Percentiles rank a stretch among this genome's conserved stretches.
Evolutionary conservation across 2,329 filamentous ascomycete species (phyloP).

Genomic region (Cladosporium sp.): DNA sequence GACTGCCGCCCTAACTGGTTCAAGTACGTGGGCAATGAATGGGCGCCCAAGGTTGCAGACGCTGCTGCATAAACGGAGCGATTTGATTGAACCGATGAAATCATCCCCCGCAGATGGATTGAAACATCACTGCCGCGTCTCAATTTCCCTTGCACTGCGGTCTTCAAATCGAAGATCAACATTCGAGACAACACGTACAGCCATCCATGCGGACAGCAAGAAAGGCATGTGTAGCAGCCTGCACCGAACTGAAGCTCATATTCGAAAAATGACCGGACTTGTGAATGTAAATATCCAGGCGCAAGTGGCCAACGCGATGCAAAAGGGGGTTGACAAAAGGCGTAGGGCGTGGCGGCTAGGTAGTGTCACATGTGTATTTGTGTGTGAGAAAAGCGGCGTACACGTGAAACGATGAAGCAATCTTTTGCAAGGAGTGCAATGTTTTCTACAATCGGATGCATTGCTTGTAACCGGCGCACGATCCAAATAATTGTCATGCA

Average conservation of each 20-base stretch:
- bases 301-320: neutral
- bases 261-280: neutral
- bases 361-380: too few relatives aligned
- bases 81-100: neutral
- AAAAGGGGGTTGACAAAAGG: neutral
- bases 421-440: too few relatives aligned
- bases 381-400: too few relatives aligned
- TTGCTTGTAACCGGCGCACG: too few relatives aligned
- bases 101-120: neutral
- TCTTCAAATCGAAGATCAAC: neutral
- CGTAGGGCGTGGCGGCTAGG: neutral
- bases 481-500: too few relatives aligned
- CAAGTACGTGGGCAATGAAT: slow-evolving; percentile 75
- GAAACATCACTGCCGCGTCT: neutral
- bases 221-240: neutral
- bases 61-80: neutral
- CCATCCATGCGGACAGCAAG: neutral
- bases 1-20: slow-evolving; percentile 98
- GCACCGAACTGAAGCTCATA: neutral
- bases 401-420: too few relatives aligned
- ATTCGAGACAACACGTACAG: neutral
- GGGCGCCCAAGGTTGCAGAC: slow-evolving; percentile 20
- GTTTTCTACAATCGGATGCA: too few relatives aligned
- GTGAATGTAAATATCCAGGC: slow-evolving; percentile 14
- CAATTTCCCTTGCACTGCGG: neutral